These are phyloP conservation scores for Tuber indicum DNA, from an alignment of 495 filamentous ascomycete species.

Conservation along the genomic window DNA sequence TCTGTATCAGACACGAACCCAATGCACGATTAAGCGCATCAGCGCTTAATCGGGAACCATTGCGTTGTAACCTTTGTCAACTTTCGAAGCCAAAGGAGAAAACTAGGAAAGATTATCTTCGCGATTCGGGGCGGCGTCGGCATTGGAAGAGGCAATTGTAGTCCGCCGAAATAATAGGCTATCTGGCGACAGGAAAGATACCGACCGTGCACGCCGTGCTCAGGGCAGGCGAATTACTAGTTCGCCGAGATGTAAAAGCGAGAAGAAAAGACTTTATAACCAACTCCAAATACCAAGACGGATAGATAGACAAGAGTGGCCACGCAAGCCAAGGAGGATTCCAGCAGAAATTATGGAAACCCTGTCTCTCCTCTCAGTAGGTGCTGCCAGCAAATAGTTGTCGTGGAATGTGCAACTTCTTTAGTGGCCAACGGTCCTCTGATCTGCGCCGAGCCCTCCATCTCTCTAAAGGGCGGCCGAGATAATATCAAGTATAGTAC, in stretches of 20 bases:
- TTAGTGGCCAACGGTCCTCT: background rate
- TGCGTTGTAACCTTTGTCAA: background rate
- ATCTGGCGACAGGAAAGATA: background rate
- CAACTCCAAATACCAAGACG: background rate
- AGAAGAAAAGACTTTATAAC: background rate
- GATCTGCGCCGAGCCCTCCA: background rate
- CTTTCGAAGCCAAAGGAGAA: background rate
- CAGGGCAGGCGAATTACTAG: background rate
- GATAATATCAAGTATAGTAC: background rate
- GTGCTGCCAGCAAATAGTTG: conserved; percentile 1
- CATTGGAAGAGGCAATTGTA: background rate
- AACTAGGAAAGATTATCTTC: background rate
- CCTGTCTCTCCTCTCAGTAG: background rate
- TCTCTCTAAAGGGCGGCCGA: background rate
- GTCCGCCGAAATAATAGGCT: background rate
- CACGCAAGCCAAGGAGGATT: background rate
- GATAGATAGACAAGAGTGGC: background rate
- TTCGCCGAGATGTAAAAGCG: background rate
- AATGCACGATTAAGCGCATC: background rate
- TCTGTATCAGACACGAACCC: background rate
- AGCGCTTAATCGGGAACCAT: background rate
- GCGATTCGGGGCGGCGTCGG: background rate
- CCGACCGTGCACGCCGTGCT: background rate
- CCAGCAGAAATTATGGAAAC: background rate
- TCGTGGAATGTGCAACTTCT: background rate